Base-by-base conservation (phyloP, 345 rosid genomes). In the Moricandia moricandioides region DNA sequence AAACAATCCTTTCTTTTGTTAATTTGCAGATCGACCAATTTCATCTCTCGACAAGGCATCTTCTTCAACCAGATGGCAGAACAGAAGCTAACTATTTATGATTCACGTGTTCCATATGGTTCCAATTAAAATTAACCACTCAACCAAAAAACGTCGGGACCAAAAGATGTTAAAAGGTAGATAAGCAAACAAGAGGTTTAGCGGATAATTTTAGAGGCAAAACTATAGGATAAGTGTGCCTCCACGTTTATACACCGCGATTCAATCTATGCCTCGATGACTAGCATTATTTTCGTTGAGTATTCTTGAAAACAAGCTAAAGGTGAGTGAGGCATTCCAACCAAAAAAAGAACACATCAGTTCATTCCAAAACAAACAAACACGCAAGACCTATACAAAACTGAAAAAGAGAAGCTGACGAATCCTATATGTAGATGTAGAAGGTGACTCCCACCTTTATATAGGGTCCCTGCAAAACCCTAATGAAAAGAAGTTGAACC, bases 201-300 rank as follows among this genome's bases (percentile, higher is more conserved):
- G 81, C 78, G 81, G 81, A 78, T 78, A 14, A 61, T 49, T 78
- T 78, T 78, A 78, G 81, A 78, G 81, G 74, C 65, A 14, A 78
- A 78, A 78, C 81, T 66, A 67, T 67, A 62, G 13, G 18, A 57
- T 1, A 71, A 72, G 78, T 51, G 0, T 52, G 73, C 81, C 81
- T 78, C 81, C 81, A 78, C 81, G 81, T 78, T 77, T 64, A 51
- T 2, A 30, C 81, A 78, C 81, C 81, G 78, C 81, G 6, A 67
- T 30, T 67, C 35, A 39, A 49, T 78, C 1, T 78, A 67, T 78
- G 81, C 81, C 81, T 72, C 81, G 7, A 67, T 52, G 81, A 78
- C 81, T 78, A 78, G 65, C 81, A 30, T 72, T 78, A 26, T 52
- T 72, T 72, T 61, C 81, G 78, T 78, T 27, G 77, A 14, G 69